phyloP scores from a whole-genome alignment of 192 early-diverging fungal species.

The Spizellomyces punctatus region DNA sequence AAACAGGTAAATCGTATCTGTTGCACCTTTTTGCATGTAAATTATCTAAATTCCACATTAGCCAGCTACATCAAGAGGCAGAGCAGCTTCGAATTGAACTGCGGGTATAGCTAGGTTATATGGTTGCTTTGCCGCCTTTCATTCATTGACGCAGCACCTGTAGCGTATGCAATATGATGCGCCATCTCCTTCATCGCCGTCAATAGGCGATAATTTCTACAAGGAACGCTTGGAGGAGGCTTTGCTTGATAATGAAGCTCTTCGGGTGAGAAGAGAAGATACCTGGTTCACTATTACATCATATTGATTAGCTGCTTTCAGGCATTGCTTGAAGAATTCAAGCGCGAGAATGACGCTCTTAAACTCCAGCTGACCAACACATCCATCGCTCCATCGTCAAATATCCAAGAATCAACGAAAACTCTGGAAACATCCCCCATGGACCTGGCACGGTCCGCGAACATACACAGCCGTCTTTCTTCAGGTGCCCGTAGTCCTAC shows the following conservation, averaged over 20 bases:
- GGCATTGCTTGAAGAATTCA: constrained; percentile 17
- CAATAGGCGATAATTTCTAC: constrained; percentile 28
- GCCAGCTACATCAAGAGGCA: constrained; percentile 25
- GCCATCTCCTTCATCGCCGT: not conserved
- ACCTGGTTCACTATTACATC: constrained; percentile 5
- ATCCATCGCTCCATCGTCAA: not conserved
- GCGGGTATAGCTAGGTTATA: constrained; percentile 12
- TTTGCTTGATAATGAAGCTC: constrained; percentile 35
- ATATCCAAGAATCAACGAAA: no score
- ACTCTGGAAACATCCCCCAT: no score
- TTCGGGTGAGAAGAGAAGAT: constrained; percentile 17
- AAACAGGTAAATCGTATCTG: not conserved
- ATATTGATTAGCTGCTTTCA: constrained; percentile 13
- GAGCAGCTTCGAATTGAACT: constrained; percentile 35
- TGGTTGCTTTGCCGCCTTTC: no score
- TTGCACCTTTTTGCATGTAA: no score
- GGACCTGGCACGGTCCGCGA: no score
- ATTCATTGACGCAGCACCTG: no score
- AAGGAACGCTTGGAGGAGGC: constrained; percentile 38
- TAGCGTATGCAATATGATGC: constrained; percentile 32
- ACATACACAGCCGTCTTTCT: no score
- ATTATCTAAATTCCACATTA: not conserved
- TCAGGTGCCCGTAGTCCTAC: no score
- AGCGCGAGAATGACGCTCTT: constrained; percentile 11
- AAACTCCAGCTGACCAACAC: not conserved